These are phyloP conservation scores for Bidens hawaiensis DNA, from an alignment of 140 eudicot species.

Conservation along the genomic window DNA sequence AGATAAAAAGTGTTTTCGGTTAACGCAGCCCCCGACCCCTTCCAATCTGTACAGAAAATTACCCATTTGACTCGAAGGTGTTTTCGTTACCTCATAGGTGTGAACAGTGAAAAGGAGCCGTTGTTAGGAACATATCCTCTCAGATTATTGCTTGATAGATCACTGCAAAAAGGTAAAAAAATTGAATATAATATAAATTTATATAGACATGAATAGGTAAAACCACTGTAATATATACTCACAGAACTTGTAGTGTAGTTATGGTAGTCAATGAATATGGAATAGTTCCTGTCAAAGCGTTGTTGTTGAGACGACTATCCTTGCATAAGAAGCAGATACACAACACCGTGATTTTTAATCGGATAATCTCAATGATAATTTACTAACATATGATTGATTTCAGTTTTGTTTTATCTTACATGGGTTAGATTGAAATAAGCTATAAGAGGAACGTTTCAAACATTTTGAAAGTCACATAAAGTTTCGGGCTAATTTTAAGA, in stretches of 20 bases:
- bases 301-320: conserved; percentile 78
- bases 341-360: conserved; percentile 6
- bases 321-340: conserved; percentile 34
- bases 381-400: not conserved
- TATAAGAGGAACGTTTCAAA: not conserved
- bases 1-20: not conserved
- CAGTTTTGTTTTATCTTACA: not conserved
- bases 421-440: not conserved
- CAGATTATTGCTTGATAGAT: conserved; percentile 60
- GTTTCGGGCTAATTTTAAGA: no score
- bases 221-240: conserved; percentile 24
- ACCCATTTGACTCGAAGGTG: not conserved
- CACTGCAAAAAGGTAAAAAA: conserved; percentile 55
- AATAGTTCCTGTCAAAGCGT: conserved; percentile 58
- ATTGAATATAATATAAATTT: no score
- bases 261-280: conserved; percentile 60
- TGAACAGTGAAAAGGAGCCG: conserved; percentile 76
- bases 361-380: not conserved
- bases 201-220: not conserved
- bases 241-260: conserved; percentile 60
- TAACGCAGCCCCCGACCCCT: not conserved
- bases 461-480: not conserved
- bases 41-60: no score
- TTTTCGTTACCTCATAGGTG: conserved; percentile 70
- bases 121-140: conserved; percentile 59